These are phyloP conservation scores for Zelonia costaricensis DNA, from an alignment of 208 protist species.

Conservation along the genomic window DNA sequence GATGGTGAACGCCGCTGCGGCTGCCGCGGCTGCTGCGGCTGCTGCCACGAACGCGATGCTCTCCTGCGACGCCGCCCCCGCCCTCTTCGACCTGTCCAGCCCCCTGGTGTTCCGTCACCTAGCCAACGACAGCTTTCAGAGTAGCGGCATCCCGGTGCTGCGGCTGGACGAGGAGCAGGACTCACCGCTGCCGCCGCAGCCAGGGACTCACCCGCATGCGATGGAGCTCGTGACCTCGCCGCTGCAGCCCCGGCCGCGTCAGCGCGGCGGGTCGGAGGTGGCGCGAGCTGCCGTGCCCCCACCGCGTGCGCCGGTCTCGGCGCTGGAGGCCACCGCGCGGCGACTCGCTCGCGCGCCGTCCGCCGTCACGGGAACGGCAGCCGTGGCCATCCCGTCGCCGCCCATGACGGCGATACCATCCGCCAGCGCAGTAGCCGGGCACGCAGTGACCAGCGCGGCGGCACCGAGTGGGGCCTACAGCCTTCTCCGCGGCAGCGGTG, in stretches of 20 bases:
- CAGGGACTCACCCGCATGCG: too few species aligned
- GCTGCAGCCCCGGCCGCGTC: too few species aligned
- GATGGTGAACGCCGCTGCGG: neutral
- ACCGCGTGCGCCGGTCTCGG: neutral
- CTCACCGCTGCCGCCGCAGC: neutral
- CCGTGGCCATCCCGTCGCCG: neutral
- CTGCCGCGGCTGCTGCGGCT: too few species aligned
- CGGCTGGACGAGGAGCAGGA: constrained; percentile 3
- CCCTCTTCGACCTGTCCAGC: constrained; percentile 13
- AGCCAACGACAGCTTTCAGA: neutral
- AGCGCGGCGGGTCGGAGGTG: too few species aligned
- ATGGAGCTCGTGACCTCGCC: too few species aligned
- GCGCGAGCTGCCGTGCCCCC: too few species aligned
- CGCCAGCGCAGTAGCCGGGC: neutral
- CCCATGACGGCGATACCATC: neutral
- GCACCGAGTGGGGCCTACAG: neutral
- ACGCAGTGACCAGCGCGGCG: neutral
- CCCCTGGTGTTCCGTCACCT: neutral
- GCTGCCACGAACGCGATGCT: constrained; percentile 3
- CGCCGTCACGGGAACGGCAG: neutral
- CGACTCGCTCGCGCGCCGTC: neutral
- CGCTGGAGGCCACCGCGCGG: neutral
- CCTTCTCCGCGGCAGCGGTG: neutral
- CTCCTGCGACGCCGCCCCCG: constrained; percentile 19
- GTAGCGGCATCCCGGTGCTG: constrained; percentile 5